Evolutionary conservation across 495 filamentous ascomycete genomes (phyloP), one percentile per base, ranked within the genome.

Genomic region (Aspergillus incahuasiensis): DNA sequence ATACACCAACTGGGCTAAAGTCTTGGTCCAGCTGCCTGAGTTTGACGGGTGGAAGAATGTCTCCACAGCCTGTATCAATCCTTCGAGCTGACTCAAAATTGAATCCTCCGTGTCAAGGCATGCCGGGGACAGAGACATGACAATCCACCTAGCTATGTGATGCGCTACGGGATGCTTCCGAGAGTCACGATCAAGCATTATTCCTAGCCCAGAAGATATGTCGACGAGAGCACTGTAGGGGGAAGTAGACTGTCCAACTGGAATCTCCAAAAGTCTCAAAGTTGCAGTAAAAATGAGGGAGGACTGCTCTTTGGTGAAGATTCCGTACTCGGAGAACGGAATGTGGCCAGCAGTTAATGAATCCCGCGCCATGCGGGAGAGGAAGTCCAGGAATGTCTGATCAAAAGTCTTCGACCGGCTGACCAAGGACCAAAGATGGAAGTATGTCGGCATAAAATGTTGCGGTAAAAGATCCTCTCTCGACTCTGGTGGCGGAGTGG

Each of bases 41-140:
- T 99, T 99, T 11, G 95, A 97, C 16, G 94, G 94, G 60, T 99
- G 94, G 77, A 96, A 99, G 73, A 97, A 99, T 1, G 94, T 99
- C 67, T 99, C 94, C 43, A 97, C 87, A 13, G 90, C 95, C 65
- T 97, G 87, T 59, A 99, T 90, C 38, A 99, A 78, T 7, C 91
- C 94, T 67, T 99, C 95, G 2, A 99, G 82, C 56, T 87, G 89
- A 22, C 86, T 78, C 58, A 98, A 68, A 48, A 96, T 82, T 1
- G 92, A 97, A 56, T 87, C 84, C 40, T 83, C 77, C n/a, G 82
- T 74, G 43, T 89, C 83, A 19, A 96, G 75, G 64, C 89, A 95
- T 30, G 83, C 74, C 1, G 94, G 94, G 0, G 95, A 97, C 28
- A 99, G 71, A 3, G 91, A 96, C 82, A 91, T 89, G 38, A 95